Percentiles rank a stretch among this genome's conserved stretches.
phyloP scores from a whole-genome alignment of 2,329 filamentous ascomycete genomes.

The Thelonectria olida region DNA sequence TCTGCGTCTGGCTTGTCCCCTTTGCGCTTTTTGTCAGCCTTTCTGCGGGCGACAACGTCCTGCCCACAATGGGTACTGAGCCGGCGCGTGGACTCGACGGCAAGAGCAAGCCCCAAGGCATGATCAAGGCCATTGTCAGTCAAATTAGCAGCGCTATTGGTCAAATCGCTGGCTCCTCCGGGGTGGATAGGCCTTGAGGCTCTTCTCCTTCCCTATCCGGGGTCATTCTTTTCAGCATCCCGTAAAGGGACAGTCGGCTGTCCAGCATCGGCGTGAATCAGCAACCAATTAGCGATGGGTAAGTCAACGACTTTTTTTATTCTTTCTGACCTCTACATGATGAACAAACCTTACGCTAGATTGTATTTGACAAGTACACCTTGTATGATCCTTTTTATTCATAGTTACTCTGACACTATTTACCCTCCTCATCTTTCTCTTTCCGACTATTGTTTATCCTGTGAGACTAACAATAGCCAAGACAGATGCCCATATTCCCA shows the following conservation, averaged over 20 bases:
- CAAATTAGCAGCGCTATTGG: slow-evolving; percentile 62
- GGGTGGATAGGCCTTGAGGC: slow-evolving; percentile 37
- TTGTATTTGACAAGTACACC: slow-evolving; percentile 55
- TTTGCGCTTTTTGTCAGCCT: slow-evolving; percentile 95
- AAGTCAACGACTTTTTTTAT: slow-evolving; percentile 13
- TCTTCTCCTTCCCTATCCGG: not conserved
- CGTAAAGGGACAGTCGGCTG: not conserved
- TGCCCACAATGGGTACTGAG: slow-evolving; percentile 87
- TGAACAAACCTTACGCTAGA: slow-evolving; percentile 56
- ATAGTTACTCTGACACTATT: slow-evolving; percentile 44
- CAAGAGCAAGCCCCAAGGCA: slow-evolving; percentile 66
- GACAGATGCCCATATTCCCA: not conserved
- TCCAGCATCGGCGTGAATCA: no score
- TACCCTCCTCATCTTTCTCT: not conserved
- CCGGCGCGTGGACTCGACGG: slow-evolving; percentile 56
- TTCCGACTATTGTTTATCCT: not conserved
- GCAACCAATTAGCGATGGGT: no score
- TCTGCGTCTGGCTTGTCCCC: slow-evolving; percentile 96
- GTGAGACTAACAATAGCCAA: not conserved
- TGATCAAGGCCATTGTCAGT: slow-evolving; percentile 74
- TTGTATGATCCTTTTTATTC: slow-evolving; percentile 46
- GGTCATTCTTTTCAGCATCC: not conserved
- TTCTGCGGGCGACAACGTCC: slow-evolving; percentile 91
- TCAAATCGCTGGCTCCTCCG: slow-evolving; percentile 49
- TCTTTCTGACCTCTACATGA: slow-evolving; percentile 41